Evolutionary conservation across 2,329 filamentous ascomycete species (phyloP).

Genomic region (Clarireedia monteithiana): DNA sequence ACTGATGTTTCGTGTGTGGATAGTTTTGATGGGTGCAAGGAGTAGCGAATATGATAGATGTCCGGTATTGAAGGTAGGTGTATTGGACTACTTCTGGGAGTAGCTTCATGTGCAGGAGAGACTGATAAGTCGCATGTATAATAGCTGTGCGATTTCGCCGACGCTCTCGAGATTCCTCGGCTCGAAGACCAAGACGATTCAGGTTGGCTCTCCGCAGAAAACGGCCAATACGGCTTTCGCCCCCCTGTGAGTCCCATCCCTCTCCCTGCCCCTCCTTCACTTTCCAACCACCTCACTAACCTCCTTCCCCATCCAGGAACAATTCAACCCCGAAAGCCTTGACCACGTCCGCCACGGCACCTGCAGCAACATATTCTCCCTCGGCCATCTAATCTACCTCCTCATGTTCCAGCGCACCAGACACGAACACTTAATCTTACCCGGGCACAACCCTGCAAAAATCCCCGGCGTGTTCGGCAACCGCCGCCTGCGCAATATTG

Average conservation of each 20-base stretch:
- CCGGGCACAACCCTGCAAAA: too few species aligned
- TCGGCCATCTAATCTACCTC: not conserved
- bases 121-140: not conserved
- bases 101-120: not conserved
- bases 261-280: not conserved
- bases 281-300: not conserved
- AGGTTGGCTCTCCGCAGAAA: not conserved
- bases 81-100: not conserved
- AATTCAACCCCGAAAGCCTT: not conserved
- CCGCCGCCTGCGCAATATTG: not conserved
- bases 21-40: conserved; percentile 2
- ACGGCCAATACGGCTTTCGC: not conserved
- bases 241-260: not conserved
- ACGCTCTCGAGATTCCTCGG: not conserved
- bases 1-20: too few species aligned
- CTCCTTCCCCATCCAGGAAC: not conserved
- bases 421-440: not conserved
- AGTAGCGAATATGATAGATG: not conserved
- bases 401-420: not conserved
- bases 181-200: not conserved
- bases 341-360: not conserved
- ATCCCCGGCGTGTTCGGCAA: not conserved
- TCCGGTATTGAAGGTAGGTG: not conserved
- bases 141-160: conserved; percentile 5
- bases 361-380: conserved; percentile 3